Percentiles rank a stretch among this genome's conserved stretches.
These are phyloP conservation scores for Paraconiothyrium brasiliense DNA, from an alignment of 2,329 filamentous ascomycete species.

Conservation along the genomic window DNA sequence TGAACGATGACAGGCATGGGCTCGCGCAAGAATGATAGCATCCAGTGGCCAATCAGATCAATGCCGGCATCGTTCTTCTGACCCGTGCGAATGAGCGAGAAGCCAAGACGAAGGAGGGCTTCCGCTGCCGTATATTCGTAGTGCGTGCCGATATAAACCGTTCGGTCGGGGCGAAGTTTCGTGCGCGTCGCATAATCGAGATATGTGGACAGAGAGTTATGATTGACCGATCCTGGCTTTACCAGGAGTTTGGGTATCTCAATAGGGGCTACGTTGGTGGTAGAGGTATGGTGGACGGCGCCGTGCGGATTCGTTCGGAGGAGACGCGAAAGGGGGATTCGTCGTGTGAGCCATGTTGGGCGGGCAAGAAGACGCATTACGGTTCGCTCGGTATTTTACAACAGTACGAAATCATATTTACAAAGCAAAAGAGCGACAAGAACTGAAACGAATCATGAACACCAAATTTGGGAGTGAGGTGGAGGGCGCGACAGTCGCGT, in stretches of 20 bases:
- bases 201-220: constrained; percentile 72
- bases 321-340: constrained; percentile 30
- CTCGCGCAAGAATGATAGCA: constrained; percentile 52
- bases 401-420: constrained; percentile 35
- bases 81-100: constrained; percentile 72
- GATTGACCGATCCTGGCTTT: constrained; percentile 54
- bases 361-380: constrained; percentile 41
- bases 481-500: constrained; percentile 25
- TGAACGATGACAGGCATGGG: constrained; percentile 64
- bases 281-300: constrained; percentile 37
- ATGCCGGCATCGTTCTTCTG: constrained; percentile 75
- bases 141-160: constrained; percentile 75
- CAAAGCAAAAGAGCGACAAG: constrained; percentile 20
- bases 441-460: constrained; percentile 1
- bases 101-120: constrained; percentile 68
- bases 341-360: constrained; percentile 33
- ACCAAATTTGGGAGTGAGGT: constrained; percentile 7
- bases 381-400: constrained; percentile 9
- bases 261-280: constrained; percentile 33
- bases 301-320: constrained; percentile 32
- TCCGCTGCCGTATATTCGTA: constrained; percentile 77
- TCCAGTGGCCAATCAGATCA: constrained; percentile 78
- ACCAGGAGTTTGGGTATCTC: constrained; percentile 40
- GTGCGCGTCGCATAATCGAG: constrained; percentile 68
- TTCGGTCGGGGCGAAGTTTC: constrained; percentile 64